A percentile compares a stretch with the other conserved stretches of the same genome.
phyloP scores from a whole-genome alignment of 768 basidiomycete species.

The Termitomyces sp. region DNA sequence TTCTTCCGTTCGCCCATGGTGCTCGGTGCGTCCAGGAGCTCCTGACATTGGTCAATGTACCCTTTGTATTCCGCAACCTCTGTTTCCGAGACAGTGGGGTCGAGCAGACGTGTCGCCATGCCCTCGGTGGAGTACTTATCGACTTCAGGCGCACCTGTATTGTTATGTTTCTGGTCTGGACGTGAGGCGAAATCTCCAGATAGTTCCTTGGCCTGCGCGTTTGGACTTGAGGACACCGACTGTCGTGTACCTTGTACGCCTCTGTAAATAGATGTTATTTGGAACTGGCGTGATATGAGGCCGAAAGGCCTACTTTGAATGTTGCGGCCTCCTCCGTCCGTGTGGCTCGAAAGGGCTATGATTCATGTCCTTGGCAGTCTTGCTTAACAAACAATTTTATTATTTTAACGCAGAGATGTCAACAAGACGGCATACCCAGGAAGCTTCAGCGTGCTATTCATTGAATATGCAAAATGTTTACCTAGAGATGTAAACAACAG shows the following conservation, averaged over 20 bases:
- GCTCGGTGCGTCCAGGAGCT: constrained; percentile 53
- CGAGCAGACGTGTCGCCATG: constrained; percentile 51
- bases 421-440: constrained; percentile 52
- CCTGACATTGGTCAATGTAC: constrained; percentile 74
- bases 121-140: constrained; percentile 50
- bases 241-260: constrained; percentile 74
- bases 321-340: constrained; percentile 32
- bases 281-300: neutral
- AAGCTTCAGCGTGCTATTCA: constrained; percentile 82
- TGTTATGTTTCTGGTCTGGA: constrained; percentile 33
- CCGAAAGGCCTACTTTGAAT: constrained; percentile 23
- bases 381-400: constrained; percentile 33
- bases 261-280: constrained; percentile 25
- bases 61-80: constrained; percentile 73
- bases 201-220: too few species aligned
- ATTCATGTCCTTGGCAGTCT: constrained; percentile 60
- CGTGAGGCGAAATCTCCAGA: too few species aligned
- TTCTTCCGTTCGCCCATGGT: constrained; percentile 52
- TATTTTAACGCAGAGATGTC: neutral
- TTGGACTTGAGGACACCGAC: constrained; percentile 62
- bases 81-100: constrained; percentile 56
- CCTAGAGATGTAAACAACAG: constrained; percentile 77
- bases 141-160: constrained; percentile 21
- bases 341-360: constrained; percentile 74
- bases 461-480: constrained; percentile 89